Percentiles rank a stretch among this genome's conserved stretches.
phyloP scores from a whole-genome alignment of 2,329 filamentous ascomycete species.

The Cladosporium sp. region DNA sequence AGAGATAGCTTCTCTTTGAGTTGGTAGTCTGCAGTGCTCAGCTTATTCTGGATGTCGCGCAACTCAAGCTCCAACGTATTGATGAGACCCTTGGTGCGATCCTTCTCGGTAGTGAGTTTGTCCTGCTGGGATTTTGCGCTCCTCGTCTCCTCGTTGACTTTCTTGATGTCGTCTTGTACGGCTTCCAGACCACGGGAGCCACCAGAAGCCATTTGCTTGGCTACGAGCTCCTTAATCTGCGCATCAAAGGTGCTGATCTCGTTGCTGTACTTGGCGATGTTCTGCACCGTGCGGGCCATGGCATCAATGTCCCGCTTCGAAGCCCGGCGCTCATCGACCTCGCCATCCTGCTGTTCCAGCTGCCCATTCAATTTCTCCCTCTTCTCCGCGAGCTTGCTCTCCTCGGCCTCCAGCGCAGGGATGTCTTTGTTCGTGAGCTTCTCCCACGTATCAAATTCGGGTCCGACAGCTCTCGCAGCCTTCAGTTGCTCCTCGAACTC shows the following conservation, averaged over 20 bases:
- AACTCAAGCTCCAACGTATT: slow-evolving; percentile 71
- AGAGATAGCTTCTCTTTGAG: slow-evolving; percentile 79
- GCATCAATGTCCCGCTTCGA: slow-evolving; percentile 73
- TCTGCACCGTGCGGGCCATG: slow-evolving; percentile 72
- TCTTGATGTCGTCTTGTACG: slow-evolving; percentile 74
- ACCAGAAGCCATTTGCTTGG: slow-evolving; percentile 70
- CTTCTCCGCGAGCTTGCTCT: slow-evolving; percentile 51
- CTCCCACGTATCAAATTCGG: slow-evolving; percentile 72
- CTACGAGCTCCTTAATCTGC: slow-evolving; percentile 73
- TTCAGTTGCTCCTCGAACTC: slow-evolving; percentile 52
- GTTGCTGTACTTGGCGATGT: slow-evolving; percentile 69
- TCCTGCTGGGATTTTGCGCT: slow-evolving; percentile 62
- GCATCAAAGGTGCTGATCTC: slow-evolving; percentile 71
- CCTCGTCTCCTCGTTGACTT: slow-evolving; percentile 66
- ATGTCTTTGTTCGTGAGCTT: slow-evolving; percentile 69
- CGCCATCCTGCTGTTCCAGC: slow-evolving; percentile 65
- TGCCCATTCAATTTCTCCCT: slow-evolving; percentile 42
- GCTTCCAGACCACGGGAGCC: slow-evolving; percentile 73
- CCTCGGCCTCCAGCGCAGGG: slow-evolving; percentile 65
- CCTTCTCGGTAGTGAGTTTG: slow-evolving; percentile 68
- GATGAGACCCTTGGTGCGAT: slow-evolving; percentile 68
- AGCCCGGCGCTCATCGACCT: slow-evolving; percentile 62
- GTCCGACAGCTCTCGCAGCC: slow-evolving; percentile 59
- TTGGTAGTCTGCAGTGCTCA: slow-evolving; percentile 69
- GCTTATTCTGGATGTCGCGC: slow-evolving; percentile 71